Conservation (phyloP, 2,329 filamentous ascomycete genomes). For the Chaetomiaceae sp. region DNA sequence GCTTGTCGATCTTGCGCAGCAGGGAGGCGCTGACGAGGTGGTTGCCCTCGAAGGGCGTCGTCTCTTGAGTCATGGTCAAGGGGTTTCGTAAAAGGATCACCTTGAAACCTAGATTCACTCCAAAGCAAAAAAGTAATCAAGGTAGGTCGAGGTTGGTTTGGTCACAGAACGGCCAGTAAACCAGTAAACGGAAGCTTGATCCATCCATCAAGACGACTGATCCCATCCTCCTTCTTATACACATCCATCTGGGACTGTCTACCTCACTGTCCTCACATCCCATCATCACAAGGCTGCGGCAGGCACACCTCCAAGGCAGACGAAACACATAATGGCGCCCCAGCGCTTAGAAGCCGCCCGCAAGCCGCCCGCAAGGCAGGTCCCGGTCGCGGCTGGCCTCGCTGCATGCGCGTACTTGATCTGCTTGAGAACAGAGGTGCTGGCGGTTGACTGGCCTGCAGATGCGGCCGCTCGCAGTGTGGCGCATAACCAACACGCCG, state of each 20-base stretch:
- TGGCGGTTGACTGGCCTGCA: too few species aligned
- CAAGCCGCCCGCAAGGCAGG: background rate
- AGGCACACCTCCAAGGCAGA: background rate
- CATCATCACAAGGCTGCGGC: background rate
- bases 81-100: too few species aligned
- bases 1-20: slow-evolving; percentile 30
- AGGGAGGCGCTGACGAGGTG: slow-evolving; percentile 18
- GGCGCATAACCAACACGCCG: too few species aligned
- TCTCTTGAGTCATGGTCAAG: background rate
- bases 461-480: too few species aligned
- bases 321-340: background rate
- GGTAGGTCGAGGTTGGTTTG: too few species aligned
- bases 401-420: too few species aligned
- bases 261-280: too few species aligned
- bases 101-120: too few species aligned
- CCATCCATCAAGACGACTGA: background rate
- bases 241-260: background rate
- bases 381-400: too few species aligned
- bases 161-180: background rate
- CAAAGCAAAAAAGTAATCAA: too few species aligned
- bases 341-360: background rate
- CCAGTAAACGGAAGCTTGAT: background rate
- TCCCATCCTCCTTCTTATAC: background rate
- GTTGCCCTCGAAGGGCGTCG: background rate
- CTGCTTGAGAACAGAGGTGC: too few species aligned